Evolutionary conservation across 1,139 yeast genomes (phyloP), one percentile per base, ranked within the genome.

Genomic region (Taiozyma sp.): DNA sequence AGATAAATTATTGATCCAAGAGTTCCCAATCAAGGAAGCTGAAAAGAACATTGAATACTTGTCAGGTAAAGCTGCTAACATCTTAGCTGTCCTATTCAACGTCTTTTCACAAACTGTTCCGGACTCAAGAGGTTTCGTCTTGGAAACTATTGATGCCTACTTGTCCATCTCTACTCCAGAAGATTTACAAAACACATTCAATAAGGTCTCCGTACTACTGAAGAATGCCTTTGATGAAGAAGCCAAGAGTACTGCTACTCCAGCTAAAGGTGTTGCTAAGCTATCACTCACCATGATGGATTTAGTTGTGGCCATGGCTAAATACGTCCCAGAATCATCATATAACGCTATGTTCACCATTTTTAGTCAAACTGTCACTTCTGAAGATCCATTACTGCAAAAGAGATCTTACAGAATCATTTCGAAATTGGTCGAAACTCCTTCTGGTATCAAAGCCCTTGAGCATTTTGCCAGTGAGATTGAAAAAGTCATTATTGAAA

Each of bases 241-340:
- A 64, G 59, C 69, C 9, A 59, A 60, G 34, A 61, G 62, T 45
- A 57, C 57, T 22, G 53, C 54, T 40, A 61, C 62, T 50, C 66
- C 66, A 27, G 59, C 67, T 70, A 56, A 68, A 51, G 71, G 69
- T 19, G 70, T 73, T 42, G 76, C 84, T 2, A 80, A 80, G 53
- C 73, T 88, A 60, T 80, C 91, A 59, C 80, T 87, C 30, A 90
- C 97, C 13, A 84, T 93, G 88, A 79, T 93, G 85, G 99, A 95
- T 66, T 76, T 93, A 54, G 79, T 91, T 53, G 96, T 91, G 49
- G 84, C 89, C 40, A 87, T 93, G 88, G 79, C 93, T 29, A 86
- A 87, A 59, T 88, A 87, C 64, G 83, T 93, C 45, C 96, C 96
- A 7, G 70, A 70, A 45, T 68, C 83, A 3, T 80, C 87, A 6